Percentiles rank a stretch among this genome's conserved stretches.
phyloP scores from a whole-genome alignment of 257 asterid species.

The Paulownia fortunei region DNA sequence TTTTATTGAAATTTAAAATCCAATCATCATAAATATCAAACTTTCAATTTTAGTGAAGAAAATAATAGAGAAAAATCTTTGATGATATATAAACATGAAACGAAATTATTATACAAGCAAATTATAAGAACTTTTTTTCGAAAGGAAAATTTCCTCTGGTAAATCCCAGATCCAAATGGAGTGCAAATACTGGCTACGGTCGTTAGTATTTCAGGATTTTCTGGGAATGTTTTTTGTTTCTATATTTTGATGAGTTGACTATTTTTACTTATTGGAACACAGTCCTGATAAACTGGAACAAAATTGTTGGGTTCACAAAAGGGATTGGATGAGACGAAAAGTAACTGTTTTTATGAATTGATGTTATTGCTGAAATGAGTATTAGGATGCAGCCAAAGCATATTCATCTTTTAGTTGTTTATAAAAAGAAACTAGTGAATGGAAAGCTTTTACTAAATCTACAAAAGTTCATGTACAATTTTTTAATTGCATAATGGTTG shows the following conservation, averaged over 20 bases:
- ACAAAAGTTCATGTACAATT: background rate
- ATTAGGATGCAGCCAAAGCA: background rate
- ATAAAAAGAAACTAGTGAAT: background rate
- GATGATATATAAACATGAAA: too few species aligned
- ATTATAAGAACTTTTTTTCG: background rate
- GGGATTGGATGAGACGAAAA: background rate
- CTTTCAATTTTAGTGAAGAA: too few species aligned
- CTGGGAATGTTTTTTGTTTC: background rate
- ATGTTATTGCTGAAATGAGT: slow-evolving; percentile 1
- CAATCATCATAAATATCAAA: too few species aligned
- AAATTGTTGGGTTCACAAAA: background rate
- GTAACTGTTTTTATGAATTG: background rate
- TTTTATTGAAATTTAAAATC: too few species aligned
- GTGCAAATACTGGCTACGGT: background rate
- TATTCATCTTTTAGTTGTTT: background rate
- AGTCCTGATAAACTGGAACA: background rate
- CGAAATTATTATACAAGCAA: background rate
- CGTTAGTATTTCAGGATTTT: background rate
- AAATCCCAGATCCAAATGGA: background rate
- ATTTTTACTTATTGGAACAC: background rate
- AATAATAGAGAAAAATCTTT: too few species aligned
- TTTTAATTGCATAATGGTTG: background rate
- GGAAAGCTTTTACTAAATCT: background rate
- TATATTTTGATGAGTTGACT: background rate
- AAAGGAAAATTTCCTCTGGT: background rate